Base-by-base conservation (phyloP, 1,284 basidiomycete genomes). In the Heterobasidion annosum region DNA sequence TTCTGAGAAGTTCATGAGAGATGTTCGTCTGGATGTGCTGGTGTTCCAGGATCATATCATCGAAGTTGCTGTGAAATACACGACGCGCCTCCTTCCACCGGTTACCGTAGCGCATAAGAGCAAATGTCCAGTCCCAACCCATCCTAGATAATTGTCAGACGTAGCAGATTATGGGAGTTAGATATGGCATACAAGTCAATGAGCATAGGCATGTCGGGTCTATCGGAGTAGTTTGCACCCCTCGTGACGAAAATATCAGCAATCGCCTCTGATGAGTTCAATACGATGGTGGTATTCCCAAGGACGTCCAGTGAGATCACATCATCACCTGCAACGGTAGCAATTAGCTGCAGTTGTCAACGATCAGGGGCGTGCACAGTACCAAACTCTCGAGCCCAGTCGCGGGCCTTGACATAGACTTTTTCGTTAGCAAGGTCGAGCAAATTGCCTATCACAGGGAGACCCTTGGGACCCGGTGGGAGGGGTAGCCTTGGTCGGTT, bases 211-310 rank as follows among this genome's bases (percentile, higher is more conserved):
- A 52, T 19, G 4, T 34, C 47, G 7, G 48, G 47, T 8, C 53
- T 48, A 37, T 53, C 51, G 16, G 70, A 78, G 63, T 75, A 75
- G 6, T 68, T 69, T 0, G 67, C 63, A 0, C 71, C 71, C 8
- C 70, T 63, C 54, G 66, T 70, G 43, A 75, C 73, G 44, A 77
- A 60, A 8, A 77, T 60, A 13, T 75, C 75, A 0, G 59, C 61
- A 0, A 67, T 67, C 1, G 67, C 66, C 44, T 71, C 64, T 1
- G 61, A 40, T 4, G 71, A 68, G 53, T 73, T 70, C 16, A 77
- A 59, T 6, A 77, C 62, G 48, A 77, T 57, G 34, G 76, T 63
- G 1, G 66, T 65, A 3, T 61, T 68, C 0, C 72, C 72, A 1
- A 66, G 62, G 6, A 69, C 60, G 8, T 32, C 35, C 32, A 75